phyloP scores from a whole-genome alignment of 1,139 yeast genomes.

The Suhomyces bribrorum region DNA sequence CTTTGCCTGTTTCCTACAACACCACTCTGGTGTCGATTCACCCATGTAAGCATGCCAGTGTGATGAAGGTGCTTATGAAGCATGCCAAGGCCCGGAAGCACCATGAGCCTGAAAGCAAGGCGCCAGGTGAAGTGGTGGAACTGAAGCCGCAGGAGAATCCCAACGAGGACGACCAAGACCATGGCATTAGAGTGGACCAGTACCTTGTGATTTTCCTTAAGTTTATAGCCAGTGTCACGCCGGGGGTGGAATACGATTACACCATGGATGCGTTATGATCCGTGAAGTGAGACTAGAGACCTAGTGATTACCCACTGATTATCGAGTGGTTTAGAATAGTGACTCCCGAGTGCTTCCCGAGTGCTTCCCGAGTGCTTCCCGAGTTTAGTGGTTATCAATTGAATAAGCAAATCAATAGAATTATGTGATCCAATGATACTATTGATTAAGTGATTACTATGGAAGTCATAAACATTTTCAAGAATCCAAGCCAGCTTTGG shows the following conservation, averaged over 20 bases:
- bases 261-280: conserved; percentile 75
- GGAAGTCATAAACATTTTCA: no score
- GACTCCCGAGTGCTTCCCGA: no score
- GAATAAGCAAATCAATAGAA: no score
- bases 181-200: conserved; percentile 77
- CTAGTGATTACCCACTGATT: no score
- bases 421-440: no score
- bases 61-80: conserved; percentile 85
- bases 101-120: neutral
- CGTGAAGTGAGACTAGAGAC: neutral
- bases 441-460: no score
- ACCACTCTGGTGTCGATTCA: conserved; percentile 89
- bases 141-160: neutral
- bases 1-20: conserved; percentile 77
- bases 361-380: no score
- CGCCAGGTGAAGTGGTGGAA: neutral
- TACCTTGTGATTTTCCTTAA: conserved; percentile 85
- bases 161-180: conserved; percentile 19
- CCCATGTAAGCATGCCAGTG: conserved; percentile 94
- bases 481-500: no score
- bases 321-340: no score
- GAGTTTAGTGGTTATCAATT: no score
- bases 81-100: conserved; percentile 30
- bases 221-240: conserved; percentile 94
- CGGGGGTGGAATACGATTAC: conserved; percentile 95